Percentiles rank a stretch among this genome's conserved stretches.
Conservation (phyloP, 164 flowering plant genomes). For the Euptelea pleiosperma region DNA sequence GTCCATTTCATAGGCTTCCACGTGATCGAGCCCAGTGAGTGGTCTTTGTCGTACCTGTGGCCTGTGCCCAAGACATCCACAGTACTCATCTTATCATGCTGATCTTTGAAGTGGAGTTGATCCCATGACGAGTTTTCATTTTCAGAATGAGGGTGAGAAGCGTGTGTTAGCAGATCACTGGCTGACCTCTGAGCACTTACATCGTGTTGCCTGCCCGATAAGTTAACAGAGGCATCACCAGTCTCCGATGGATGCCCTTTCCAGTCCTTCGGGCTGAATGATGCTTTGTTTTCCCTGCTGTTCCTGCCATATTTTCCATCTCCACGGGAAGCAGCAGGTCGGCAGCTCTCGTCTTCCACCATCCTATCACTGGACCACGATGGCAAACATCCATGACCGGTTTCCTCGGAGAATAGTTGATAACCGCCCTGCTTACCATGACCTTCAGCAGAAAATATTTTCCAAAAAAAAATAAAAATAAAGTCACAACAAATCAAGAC, state of each 20-base stretch:
- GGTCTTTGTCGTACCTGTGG: constrained; percentile 49
- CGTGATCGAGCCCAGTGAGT: constrained; percentile 40
- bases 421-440: constrained; percentile 85
- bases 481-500: constrained; percentile 20
- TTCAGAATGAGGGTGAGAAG: constrained; percentile 45
- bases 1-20: constrained; percentile 88
- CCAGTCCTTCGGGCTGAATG: constrained; percentile 56
- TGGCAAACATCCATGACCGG: constrained; percentile 43
- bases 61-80: constrained; percentile 42
- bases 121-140: constrained; percentile 34
- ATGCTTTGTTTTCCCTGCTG: constrained; percentile 53
- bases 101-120: constrained; percentile 41
- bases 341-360: constrained; percentile 49
- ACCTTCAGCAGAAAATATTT: constrained; percentile 57
- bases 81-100: constrained; percentile 45
- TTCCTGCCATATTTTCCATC: constrained; percentile 52
- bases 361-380: constrained; percentile 52
- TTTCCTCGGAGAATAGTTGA: constrained; percentile 57
- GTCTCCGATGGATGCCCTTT: constrained; percentile 48
- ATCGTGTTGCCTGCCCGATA: constrained; percentile 29
- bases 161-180: constrained; percentile 33
- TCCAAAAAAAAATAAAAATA: constrained; percentile 20
- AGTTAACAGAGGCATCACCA: constrained; percentile 28
- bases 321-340: constrained; percentile 36
- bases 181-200: constrained; percentile 48